A percentile compares a stretch with the other conserved stretches of the same genome.
These are phyloP conservation scores for Juglanconis sp. DNA, from an alignment of 2,329 filamentous ascomycete species.

Conservation along the genomic window DNA sequence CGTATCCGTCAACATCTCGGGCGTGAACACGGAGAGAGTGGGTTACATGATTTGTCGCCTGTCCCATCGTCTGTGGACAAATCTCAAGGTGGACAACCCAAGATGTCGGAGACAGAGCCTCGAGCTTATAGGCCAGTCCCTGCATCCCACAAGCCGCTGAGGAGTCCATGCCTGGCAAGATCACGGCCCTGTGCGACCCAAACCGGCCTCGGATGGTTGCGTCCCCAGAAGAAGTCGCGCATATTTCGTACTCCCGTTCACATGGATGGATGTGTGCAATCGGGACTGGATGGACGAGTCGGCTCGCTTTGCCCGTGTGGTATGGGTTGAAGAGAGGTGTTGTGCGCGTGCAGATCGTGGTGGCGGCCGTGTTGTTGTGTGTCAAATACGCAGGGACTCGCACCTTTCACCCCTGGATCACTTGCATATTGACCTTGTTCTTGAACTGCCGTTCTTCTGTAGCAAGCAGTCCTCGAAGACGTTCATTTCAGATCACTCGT, in stretches of 20 bases:
- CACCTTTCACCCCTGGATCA: background rate
- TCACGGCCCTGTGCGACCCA: background rate
- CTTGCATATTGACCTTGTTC: background rate
- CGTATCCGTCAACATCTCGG: background rate
- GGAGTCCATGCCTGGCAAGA: background rate
- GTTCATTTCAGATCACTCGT: background rate
- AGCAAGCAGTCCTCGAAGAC: background rate
- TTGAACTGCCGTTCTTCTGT: background rate
- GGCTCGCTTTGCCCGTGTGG: background rate
- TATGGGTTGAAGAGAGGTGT: background rate
- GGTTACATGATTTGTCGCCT: background rate
- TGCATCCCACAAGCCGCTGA: background rate
- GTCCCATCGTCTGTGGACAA: too few relatives aligned
- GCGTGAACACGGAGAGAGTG: background rate
- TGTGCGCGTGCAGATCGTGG: background rate
- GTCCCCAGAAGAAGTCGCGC: background rate
- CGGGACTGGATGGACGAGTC: background rate
- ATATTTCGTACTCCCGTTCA: background rate
- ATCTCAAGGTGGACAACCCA: background rate
- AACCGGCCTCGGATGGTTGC: background rate
- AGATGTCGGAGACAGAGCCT: background rate
- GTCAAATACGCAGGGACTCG: background rate
- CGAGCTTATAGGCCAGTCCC: background rate
- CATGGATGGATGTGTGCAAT: background rate
- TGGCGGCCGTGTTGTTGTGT: background rate